Evolutionary conservation across 2,329 filamentous ascomycete species (phyloP).

Genomic region (Rhexocercosporidium sp.): DNA sequence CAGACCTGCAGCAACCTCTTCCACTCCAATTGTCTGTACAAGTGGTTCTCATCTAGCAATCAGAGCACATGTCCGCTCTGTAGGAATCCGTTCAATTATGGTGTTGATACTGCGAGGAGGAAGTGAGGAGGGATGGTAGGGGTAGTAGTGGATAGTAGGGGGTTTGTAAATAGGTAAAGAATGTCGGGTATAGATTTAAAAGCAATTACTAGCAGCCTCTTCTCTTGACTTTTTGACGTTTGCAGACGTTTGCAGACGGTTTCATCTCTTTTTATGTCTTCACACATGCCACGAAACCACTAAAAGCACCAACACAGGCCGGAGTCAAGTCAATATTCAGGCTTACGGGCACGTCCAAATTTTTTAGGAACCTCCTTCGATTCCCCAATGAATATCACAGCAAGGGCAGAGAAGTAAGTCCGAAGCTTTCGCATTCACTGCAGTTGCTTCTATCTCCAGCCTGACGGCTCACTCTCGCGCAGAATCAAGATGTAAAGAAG

Average conservation of each 20-base stretch:
- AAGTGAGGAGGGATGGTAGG: not conserved
- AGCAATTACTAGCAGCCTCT: not conserved
- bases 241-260: too few relatives aligned
- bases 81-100: conserved; percentile 79
- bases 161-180: not conserved
- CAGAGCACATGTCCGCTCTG: conserved; percentile 92
- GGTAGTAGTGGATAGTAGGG: not conserved
- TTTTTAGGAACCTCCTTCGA: too few relatives aligned
- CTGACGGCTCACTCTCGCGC: not conserved
- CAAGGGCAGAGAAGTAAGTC: not conserved
- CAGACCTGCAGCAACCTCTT: conserved; percentile 93
- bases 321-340: too few relatives aligned
- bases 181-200: not conserved
- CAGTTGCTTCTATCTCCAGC: not conserved
- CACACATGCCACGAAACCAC: too few relatives aligned
- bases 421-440: not conserved
- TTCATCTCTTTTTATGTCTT: too few relatives aligned
- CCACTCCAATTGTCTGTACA: conserved; percentile 87
- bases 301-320: too few relatives aligned
- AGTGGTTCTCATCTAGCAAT: conserved; percentile 96
- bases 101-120: conserved; percentile 13
- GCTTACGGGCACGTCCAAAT: too few relatives aligned
- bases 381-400: not conserved
- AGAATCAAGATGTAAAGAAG: not conserved
- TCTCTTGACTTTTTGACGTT: not conserved